Conservation (phyloP, 306 rosid genomes). For the Nissolia schottii region DNA sequence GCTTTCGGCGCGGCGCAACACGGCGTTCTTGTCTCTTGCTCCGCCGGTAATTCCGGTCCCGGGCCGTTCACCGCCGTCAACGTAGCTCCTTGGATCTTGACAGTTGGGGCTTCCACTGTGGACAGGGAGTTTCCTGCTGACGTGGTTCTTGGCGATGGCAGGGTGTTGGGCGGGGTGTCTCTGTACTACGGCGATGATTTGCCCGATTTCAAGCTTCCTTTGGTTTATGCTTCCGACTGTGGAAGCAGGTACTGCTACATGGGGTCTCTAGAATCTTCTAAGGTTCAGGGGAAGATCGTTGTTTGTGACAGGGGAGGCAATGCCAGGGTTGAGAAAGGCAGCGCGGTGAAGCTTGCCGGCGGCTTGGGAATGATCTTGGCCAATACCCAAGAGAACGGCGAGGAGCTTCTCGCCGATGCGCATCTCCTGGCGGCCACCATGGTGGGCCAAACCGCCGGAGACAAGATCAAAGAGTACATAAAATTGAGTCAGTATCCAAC, state of each 20-base stretch:
- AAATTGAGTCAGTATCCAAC: constrained; percentile 40
- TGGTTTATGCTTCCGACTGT: constrained; percentile 57
- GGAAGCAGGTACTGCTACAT: constrained; percentile 51
- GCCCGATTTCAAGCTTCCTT: constrained; percentile 45
- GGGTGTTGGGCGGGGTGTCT: constrained; percentile 59
- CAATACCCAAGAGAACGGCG: constrained; percentile 54
- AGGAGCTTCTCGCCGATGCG: constrained; percentile 81
- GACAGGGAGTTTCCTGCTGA: constrained; percentile 81
- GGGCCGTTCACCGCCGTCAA: constrained; percentile 61
- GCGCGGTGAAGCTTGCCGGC: constrained; percentile 70
- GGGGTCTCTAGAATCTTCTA: constrained; percentile 40
- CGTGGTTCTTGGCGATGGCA: constrained; percentile 61
- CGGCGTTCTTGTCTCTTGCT: constrained; percentile 75
- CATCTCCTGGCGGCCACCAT: constrained; percentile 77
- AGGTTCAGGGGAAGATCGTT: constrained; percentile 69
- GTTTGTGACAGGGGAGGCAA: constrained; percentile 88
- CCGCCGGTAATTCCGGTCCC: constrained; percentile 85
- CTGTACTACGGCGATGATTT: constrained; percentile 55
- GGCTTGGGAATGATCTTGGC: constrained; percentile 71
- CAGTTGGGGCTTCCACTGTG: constrained; percentile 80
- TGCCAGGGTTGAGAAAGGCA: constrained; percentile 79
- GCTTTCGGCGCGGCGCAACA: constrained; percentile 65
- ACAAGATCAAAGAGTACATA: constrained; percentile 54
- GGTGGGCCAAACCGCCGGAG: constrained; percentile 71
- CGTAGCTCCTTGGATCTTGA: constrained; percentile 89